Evolutionary conservation across 2,329 filamentous ascomycete genomes (phyloP).

Genomic region (Tolypocladium capitatum): DNA sequence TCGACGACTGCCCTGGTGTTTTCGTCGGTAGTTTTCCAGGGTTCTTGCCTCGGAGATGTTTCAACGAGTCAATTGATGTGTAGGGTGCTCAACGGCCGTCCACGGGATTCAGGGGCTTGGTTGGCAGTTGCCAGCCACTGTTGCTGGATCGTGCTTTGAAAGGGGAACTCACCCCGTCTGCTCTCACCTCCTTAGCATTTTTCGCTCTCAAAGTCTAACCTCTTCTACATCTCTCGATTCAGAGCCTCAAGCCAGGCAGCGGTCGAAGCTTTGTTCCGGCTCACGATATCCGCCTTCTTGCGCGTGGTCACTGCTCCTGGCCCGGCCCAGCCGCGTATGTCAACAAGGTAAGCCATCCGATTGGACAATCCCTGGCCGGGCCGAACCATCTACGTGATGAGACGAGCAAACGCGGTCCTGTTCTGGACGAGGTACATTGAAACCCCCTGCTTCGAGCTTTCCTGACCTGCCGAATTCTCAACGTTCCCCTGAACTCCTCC

Average conservation of each 20-base stretch:
- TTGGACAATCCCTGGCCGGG: neutral
- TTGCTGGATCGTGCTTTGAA: neutral
- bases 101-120: too few relatives aligned
- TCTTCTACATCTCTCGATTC: neutral
- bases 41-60: too few relatives aligned
- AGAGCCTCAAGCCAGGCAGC: neutral
- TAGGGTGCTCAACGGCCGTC: neutral
- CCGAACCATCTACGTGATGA: slow-evolving; percentile 13
- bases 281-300: neutral
- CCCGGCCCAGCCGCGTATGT: neutral
- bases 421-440: slow-evolving; percentile 19
- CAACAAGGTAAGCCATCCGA: neutral
- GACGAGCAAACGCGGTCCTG: slow-evolving; percentile 19
- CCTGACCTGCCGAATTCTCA: slow-evolving; percentile 1
- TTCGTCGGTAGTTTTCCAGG: neutral
- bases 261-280: neutral
- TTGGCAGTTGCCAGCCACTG: neutral
- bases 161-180: neutral
- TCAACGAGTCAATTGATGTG: neutral
- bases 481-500: neutral
- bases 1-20: neutral
- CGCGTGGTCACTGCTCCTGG: neutral
- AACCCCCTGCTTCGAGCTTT: slow-evolving; percentile 10
- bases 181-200: neutral
- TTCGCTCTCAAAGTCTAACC: too few relatives aligned